A percentile compares a stretch with the other conserved stretches of the same genome.
phyloP scores from a whole-genome alignment of 345 rosid species.

The Hibiscus mutabilis region DNA sequence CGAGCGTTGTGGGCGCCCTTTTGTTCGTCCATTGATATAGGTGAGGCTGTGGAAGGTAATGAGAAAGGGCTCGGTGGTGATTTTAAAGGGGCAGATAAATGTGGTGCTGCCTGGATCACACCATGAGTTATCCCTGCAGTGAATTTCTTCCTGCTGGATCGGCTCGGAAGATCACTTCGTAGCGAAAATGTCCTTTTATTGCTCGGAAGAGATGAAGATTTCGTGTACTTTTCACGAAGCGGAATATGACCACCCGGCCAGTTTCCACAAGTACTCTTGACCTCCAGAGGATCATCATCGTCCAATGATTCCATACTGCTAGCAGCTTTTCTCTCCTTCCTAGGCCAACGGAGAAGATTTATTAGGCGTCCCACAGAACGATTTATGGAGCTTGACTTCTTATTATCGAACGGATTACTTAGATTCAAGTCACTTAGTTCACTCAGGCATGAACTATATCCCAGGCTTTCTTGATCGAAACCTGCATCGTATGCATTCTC shows the following conservation, averaged over 20 bases:
- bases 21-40: conserved; percentile 27
- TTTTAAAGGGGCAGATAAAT: conserved; percentile 19
- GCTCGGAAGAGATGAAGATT: conserved; percentile 34
- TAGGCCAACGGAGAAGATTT: conserved; percentile 59
- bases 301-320: conserved; percentile 18
- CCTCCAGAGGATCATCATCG: conserved; percentile 23
- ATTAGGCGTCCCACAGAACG: conserved; percentile 50
- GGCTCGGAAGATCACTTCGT: conserved; percentile 66
- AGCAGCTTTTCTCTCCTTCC: conserved; percentile 33
- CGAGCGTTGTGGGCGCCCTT: conserved; percentile 14
- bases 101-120: conserved; percentile 41
- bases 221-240: conserved; percentile 55
- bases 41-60: conserved; percentile 31
- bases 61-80: conserved; percentile 39
- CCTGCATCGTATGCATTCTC: conserved; percentile 25
- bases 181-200: conserved; percentile 37
- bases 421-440: conserved; percentile 33
- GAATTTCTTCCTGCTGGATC: conserved; percentile 45
- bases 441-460: conserved; percentile 37
- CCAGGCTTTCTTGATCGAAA: conserved; percentile 30
- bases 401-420: conserved; percentile 10
- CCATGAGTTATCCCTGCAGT: conserved; percentile 47
- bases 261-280: conserved; percentile 18
- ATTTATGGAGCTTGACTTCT: conserved; percentile 26
- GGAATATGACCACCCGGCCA: conserved; percentile 41